These are phyloP conservation scores for Cladophialophora psammophila DNA, from an alignment of 2,329 filamentous ascomycete species.

Conservation along the genomic window DNA sequence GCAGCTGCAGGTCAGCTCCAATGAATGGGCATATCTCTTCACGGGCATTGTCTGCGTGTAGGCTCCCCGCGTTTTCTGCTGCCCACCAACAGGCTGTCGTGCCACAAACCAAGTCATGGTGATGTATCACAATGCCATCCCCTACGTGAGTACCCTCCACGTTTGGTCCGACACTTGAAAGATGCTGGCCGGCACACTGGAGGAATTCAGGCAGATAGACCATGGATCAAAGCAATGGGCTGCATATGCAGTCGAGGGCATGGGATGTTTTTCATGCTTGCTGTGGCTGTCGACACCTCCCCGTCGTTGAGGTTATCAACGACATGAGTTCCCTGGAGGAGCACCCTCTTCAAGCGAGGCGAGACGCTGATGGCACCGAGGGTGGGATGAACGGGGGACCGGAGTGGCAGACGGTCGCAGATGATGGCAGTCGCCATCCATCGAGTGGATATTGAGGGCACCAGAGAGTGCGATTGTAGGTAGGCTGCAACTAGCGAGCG, in stretches of 20 bases:
- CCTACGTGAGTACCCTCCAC: constrained; percentile 24
- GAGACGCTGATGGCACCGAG: constrained; percentile 4
- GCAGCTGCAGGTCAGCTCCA: constrained; percentile 1
- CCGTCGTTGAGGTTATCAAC: not conserved
- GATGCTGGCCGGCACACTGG: constrained; percentile 16
- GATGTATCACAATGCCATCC: constrained; percentile 30
- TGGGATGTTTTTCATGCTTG: not conserved
- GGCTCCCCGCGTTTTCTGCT: constrained; percentile 29
- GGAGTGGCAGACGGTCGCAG: constrained; percentile 17
- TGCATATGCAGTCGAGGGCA: constrained; percentile 10
- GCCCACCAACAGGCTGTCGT: constrained; percentile 19
- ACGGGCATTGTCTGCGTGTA: constrained; percentile 15
- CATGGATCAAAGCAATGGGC: not conserved
- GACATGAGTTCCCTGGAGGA: not conserved
- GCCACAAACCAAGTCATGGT: constrained; percentile 14
- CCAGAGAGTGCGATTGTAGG: constrained; percentile 7
- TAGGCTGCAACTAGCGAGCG: constrained; percentile 23
- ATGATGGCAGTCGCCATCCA: constrained; percentile 13
- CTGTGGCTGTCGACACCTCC: not conserved
- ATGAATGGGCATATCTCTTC: constrained; percentile 3
- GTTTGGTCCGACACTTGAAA: constrained; percentile 31
- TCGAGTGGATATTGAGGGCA: constrained; percentile 18
- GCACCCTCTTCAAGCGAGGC: constrained; percentile 7
- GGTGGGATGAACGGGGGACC: constrained; percentile 6
- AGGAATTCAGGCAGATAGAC: constrained; percentile 17